phyloP scores from a whole-genome alignment of 768 basidiomycete genomes.

The Lentinus tigrinus region DNA sequence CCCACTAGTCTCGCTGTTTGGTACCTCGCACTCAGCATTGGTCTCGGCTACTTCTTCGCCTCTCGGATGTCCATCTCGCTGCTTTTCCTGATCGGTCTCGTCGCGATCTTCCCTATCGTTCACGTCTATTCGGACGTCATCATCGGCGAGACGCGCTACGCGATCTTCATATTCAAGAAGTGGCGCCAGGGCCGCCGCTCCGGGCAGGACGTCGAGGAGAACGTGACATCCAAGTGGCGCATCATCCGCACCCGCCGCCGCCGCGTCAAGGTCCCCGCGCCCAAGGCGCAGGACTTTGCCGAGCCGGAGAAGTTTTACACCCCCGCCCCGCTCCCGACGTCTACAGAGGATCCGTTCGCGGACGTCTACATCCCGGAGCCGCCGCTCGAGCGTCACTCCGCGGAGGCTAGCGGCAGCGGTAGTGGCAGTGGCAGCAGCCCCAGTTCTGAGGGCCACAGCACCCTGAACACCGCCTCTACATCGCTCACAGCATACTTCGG shows the following conservation, averaged over 20 bases:
- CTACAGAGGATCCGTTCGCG: too few species aligned
- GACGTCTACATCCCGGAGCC: too few species aligned
- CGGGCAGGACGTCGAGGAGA: conserved; percentile 17
- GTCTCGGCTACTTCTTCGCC: conserved; percentile 19
- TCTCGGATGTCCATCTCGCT: conserved; percentile 8
- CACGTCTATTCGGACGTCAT: conserved; percentile 17
- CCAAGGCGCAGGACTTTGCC: background rate
- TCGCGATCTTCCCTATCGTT: background rate
- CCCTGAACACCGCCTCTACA: too few species aligned
- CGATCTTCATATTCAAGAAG: conserved; percentile 11
- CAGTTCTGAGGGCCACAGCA: too few species aligned
- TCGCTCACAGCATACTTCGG: too few species aligned
- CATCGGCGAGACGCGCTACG: conserved; percentile 13
- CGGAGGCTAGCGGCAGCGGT: too few species aligned
- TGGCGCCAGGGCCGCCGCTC: conserved; percentile 9
- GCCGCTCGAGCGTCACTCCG: too few species aligned
- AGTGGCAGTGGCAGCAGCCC: too few species aligned
- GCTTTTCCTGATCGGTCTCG: conserved; percentile 10
- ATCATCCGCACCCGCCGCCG: background rate
- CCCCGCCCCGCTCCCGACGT: too few species aligned
- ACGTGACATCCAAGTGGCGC: background rate
- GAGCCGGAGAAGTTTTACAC: background rate
- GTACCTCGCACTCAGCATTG: conserved; percentile 18
- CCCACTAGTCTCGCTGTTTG: conserved; percentile 9
- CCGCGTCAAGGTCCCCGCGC: background rate